Evolutionary conservation across 2,329 filamentous ascomycete species (phyloP).

Genomic region (Neonectria faginata): DNA sequence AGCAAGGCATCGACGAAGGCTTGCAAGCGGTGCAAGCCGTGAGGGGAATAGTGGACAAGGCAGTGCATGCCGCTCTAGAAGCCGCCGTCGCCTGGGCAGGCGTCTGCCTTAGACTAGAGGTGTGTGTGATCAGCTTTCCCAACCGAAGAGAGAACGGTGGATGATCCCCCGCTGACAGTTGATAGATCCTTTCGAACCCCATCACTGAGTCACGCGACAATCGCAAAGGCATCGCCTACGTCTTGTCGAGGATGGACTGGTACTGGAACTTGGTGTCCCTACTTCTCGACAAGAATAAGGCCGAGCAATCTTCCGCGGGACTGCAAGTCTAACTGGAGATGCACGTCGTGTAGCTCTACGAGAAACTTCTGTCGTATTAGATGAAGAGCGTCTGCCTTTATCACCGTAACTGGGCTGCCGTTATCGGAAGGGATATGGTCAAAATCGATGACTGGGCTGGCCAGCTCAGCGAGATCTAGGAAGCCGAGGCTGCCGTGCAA

Average conservation of each 20-base stretch:
- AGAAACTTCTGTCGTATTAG: neutral
- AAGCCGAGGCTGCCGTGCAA: neutral
- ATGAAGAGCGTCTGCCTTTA: neutral
- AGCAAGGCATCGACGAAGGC: conserved; percentile 39
- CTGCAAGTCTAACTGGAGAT: neutral
- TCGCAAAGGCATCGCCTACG: neutral
- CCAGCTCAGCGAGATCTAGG: neutral
- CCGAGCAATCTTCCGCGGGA: neutral
- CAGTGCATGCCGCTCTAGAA: conserved; percentile 46
- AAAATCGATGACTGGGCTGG: neutral
- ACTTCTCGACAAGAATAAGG: neutral
- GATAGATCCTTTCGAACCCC: neutral
- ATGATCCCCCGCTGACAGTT: conserved; percentile 5
- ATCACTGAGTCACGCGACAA: neutral
- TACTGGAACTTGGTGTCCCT: neutral
- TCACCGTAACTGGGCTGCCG: neutral
- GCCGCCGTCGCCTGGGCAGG: conserved; percentile 54
- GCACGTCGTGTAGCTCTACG: neutral
- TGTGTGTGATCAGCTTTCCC: conserved; percentile 27
- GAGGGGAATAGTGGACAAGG: conserved; percentile 44
- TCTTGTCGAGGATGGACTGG: neutral
- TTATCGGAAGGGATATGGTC: neutral
- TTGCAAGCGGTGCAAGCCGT: conserved; percentile 40
- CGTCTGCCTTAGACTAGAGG: conserved; percentile 50
- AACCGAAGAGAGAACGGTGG: neutral